phyloP scores from a whole-genome alignment of 1,284 basidiomycete genomes.

The Microbotryomycetes sp. region DNA sequence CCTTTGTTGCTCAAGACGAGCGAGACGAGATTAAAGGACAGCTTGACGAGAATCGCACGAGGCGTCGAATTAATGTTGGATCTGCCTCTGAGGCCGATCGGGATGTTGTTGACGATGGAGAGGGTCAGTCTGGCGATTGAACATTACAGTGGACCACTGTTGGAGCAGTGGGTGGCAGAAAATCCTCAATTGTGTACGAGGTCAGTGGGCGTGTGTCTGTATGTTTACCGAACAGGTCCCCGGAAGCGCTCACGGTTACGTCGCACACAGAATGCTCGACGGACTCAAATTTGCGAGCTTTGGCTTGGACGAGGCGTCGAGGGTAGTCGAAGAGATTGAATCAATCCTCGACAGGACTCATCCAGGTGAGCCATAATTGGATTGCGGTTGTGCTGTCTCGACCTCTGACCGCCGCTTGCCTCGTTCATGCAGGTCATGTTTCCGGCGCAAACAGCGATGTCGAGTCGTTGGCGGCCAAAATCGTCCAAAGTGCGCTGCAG shows the following conservation, averaged over 20 bases:
- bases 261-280: not conserved
- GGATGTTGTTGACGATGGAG: not conserved
- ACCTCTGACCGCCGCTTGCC: no score
- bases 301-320: not conserved
- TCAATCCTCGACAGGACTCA: not conserved
- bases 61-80: not conserved
- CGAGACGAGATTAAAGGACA: not conserved
- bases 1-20: not conserved
- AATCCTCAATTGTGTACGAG: not conserved
- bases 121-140: not conserved
- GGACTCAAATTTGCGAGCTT: not conserved
- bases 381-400: no score
- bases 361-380: not conserved
- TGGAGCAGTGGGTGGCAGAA: not conserved
- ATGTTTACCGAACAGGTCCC: no score
- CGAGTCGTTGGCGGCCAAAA: not conserved
- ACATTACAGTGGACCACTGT: not conserved
- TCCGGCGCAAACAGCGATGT: not conserved
- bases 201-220: no score
- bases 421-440: no score
- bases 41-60: not conserved
- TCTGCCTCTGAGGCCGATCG: not conserved
- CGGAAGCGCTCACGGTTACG: no score
- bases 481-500: not conserved
- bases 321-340: not conserved